A percentile compares a stretch with the other conserved stretches of the same genome.
Evolutionary conservation across 331 rosid species (phyloP).

Genomic region (Arachis monticola): DNA sequence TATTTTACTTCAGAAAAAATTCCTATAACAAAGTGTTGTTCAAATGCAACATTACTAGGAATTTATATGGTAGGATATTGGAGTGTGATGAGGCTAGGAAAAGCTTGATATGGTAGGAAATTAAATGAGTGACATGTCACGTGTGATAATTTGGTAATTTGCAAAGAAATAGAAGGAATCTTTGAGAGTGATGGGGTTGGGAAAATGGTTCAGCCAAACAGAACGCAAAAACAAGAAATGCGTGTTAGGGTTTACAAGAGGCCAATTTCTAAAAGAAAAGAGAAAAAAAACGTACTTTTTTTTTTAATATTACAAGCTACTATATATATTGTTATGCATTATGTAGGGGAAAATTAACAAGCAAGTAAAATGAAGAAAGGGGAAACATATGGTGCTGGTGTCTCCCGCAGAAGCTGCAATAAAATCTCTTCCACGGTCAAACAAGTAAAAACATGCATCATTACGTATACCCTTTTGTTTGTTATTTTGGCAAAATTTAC

Average conservation of each 20-base stretch:
- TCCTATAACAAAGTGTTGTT: no score
- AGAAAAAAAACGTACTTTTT: not conserved
- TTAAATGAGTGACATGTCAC: conserved; percentile 37
- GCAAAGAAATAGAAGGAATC: conserved; percentile 43
- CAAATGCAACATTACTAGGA: no score
- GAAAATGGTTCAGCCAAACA: conserved; percentile 36
- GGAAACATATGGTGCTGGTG: conserved; percentile 33
- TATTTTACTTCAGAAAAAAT: no score
- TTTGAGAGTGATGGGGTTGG: conserved; percentile 29
- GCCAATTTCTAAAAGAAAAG: no score
- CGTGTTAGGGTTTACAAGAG: conserved; percentile 40
- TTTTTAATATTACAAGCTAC: no score
- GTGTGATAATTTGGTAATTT: conserved; percentile 36
- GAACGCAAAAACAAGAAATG: conserved; percentile 42
- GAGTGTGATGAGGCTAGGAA: not conserved
- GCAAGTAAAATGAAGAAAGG: not conserved
- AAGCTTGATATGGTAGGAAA: not conserved
- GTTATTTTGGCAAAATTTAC: not conserved
- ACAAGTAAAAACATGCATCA: conserved; percentile 41
- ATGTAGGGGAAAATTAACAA: no score
- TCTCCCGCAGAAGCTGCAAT: conserved; percentile 36
- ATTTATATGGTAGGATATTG: conserved; percentile 16
- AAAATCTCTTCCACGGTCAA: conserved; percentile 44
- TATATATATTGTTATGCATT: no score
- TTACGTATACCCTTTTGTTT: conserved; percentile 15